These are phyloP conservation scores for Prunella vulgaris DNA, from an alignment of 257 asterid genomes.

Conservation along the genomic window DNA sequence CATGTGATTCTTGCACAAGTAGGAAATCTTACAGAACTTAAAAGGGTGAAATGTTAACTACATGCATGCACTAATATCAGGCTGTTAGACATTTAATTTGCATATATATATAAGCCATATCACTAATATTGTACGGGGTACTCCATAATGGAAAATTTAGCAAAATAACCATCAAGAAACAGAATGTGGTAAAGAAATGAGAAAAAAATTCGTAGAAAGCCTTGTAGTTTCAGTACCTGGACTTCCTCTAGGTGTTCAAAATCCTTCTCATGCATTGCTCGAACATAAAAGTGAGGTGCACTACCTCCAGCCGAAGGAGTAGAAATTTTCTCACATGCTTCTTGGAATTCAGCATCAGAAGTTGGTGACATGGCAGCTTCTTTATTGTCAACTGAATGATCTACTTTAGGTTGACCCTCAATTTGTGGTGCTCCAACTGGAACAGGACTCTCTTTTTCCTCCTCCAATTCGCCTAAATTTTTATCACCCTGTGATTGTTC, in stretches of 20 bases:
- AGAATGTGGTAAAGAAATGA: not conserved
- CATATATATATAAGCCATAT: not conserved
- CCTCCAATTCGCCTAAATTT: no score
- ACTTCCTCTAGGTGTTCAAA: slow-evolving; percentile 23
- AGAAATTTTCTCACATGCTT: slow-evolving; percentile 33
- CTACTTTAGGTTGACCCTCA: not conserved
- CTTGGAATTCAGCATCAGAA: slow-evolving; percentile 26
- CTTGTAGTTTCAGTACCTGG: slow-evolving; percentile 34
- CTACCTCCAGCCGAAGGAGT: slow-evolving; percentile 36
- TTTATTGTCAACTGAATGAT: slow-evolving; percentile 20
- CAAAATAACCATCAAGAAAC: not conserved
- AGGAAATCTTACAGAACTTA: not conserved
- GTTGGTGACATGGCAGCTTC: slow-evolving; percentile 19
- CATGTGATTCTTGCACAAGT: not conserved
- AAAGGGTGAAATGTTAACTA: not conserved
- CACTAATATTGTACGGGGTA: not conserved
- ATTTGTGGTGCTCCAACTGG: not conserved
- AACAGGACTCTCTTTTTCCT: slow-evolving; percentile 7
- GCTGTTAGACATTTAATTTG: not conserved
- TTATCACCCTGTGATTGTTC: no score
- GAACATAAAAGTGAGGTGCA: slow-evolving; percentile 31
- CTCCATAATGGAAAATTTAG: not conserved
- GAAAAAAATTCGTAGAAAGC: not conserved
- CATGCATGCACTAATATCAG: not conserved
- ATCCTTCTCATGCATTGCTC: slow-evolving; percentile 26